Conservation (phyloP, 192 early-diverging fungal species). For the Spizellomyces sp. region DNA sequence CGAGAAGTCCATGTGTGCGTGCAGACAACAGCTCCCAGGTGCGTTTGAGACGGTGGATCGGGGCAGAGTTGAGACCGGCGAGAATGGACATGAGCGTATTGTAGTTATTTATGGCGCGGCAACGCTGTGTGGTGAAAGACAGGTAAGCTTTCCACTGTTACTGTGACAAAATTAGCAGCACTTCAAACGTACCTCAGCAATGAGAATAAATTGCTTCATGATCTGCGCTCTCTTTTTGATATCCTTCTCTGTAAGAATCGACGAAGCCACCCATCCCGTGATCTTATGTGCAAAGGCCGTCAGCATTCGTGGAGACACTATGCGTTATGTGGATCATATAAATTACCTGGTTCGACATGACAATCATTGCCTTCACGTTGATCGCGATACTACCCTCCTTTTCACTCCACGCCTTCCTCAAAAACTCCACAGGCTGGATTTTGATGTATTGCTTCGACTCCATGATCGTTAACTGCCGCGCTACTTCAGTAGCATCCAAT, state of each 20-base stretch:
- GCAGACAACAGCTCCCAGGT: conserved; percentile 77
- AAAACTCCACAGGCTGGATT: conserved; percentile 85
- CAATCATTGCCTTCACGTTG: conserved; percentile 89
- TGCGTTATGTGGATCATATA: not conserved
- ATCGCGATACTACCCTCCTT: conserved; percentile 58
- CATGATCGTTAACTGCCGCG: conserved; percentile 93
- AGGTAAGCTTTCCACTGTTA: conserved; percentile 4
- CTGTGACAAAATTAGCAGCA: not conserved
- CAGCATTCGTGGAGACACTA: not conserved
- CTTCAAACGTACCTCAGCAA: conserved; percentile 63
- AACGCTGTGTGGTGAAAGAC: conserved; percentile 50
- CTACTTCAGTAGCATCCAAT: conserved; percentile 88
- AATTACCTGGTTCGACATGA: conserved; percentile 75
- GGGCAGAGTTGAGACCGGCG: conserved; percentile 84
- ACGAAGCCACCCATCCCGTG: conserved; percentile 85
- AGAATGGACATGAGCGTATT: conserved; percentile 90
- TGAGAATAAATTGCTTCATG: conserved; percentile 51
- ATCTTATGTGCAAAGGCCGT: conserved; percentile 34
- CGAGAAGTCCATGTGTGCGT: conserved; percentile 30
- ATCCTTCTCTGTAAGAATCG: conserved; percentile 74
- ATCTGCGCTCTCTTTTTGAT: conserved; percentile 46
- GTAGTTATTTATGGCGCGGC: conserved; percentile 90
- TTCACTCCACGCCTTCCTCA: conserved; percentile 87
- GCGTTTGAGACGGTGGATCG: conserved; percentile 84
- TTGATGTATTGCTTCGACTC: conserved; percentile 81